Conservation (phyloP, 2,329 filamentous ascomycete species). For the Penicillium corylophilum region DNA sequence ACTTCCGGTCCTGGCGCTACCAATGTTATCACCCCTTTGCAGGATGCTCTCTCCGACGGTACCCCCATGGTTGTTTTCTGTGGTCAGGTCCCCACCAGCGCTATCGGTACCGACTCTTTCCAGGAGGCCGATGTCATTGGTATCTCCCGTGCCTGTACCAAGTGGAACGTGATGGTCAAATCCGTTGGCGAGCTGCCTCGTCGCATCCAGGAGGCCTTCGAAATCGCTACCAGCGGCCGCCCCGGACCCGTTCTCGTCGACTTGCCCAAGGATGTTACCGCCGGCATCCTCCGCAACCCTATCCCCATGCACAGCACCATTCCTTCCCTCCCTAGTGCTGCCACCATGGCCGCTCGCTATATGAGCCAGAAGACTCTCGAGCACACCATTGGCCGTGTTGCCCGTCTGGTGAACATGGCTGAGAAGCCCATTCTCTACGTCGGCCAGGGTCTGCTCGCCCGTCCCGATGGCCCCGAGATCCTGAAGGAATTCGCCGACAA, state of each 20-base stretch:
- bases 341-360: slow-evolving; percentile 76
- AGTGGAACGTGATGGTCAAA: slow-evolving; percentile 99
- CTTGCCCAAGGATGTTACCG: slow-evolving; percentile 94
- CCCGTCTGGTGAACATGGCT: slow-evolving; percentile 77
- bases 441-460: slow-evolving; percentile 81
- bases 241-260: slow-evolving; percentile 95
- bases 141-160: slow-evolving; percentile 92
- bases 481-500: slow-evolving; percentile 88
- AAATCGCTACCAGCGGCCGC: slow-evolving; percentile 91
- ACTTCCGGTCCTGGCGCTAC: slow-evolving; percentile 96
- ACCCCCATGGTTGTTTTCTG: slow-evolving; percentile 95
- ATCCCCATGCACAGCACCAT: slow-evolving; percentile 76
- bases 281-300: slow-evolving; percentile 74
- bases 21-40: slow-evolving; percentile 94
- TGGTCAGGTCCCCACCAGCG: slow-evolving; percentile 85
- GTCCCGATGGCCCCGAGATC: slow-evolving; percentile 73
- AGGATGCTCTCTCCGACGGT: slow-evolving; percentile 92
- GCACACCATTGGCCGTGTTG: slow-evolving; percentile 71
- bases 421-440: slow-evolving; percentile 97
- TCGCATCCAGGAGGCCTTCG: slow-evolving; percentile 95
- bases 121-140: slow-evolving; percentile 94
- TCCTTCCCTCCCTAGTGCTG: slow-evolving; percentile 80
- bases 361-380: slow-evolving; percentile 70
- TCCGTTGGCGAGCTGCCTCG: slow-evolving; percentile 88
- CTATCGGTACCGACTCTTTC: slow-evolving; percentile 94